Base-by-base conservation (phyloP, 352 stramenopile species). In the Pythium guiyangense region DNA sequence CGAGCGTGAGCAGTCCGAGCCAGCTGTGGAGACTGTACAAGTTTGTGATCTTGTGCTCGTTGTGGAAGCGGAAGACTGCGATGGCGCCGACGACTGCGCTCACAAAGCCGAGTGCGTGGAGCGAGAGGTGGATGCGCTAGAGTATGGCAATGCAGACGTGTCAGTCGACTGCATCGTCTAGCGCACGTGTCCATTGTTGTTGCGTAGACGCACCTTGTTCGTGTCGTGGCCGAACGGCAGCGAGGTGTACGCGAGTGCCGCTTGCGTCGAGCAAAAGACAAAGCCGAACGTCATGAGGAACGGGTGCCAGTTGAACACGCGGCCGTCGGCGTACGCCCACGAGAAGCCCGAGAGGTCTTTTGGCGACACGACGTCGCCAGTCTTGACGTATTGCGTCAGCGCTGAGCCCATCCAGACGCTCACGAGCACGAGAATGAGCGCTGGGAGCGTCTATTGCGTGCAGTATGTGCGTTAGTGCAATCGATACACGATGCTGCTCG, bases 281-380 rank as follows among this genome's bases (percentile, higher is more conserved):
- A 96, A 84, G 35, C 84, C 86, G 46, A 93, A 71, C 45, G 73
- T 85, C 86, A 94, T 94, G 71, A 96, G 71, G 50, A 92, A 51
- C 49, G 86, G 86, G 64, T 96, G 86, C 84, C 86, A 96, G 54
- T 92, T 92, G 66, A 96, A 96, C 48, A 96, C 82, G 27, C 61
- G 68, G 14, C 56, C 69, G 55, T 92, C 80, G 25, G 70, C 74
- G 29, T 72, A 59, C 39, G 49, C 69, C 79, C 81, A 92, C 17
- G 80, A 79, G 60, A 92, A 96, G 6, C 86, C 86, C 6, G 78
- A 68, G n/a, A 79, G 68, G 29, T 67, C 52, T 57, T 43, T 83
- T 29, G 52, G 57, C 27, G 66, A 74, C 31, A 94, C 77, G 15
- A 67, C 22, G 40, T 73, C 65, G 50, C 71, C 76, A 0, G 55